Conservation (phyloP, 1,139 yeast species). For the Sugiyamaella pinicola region DNA sequence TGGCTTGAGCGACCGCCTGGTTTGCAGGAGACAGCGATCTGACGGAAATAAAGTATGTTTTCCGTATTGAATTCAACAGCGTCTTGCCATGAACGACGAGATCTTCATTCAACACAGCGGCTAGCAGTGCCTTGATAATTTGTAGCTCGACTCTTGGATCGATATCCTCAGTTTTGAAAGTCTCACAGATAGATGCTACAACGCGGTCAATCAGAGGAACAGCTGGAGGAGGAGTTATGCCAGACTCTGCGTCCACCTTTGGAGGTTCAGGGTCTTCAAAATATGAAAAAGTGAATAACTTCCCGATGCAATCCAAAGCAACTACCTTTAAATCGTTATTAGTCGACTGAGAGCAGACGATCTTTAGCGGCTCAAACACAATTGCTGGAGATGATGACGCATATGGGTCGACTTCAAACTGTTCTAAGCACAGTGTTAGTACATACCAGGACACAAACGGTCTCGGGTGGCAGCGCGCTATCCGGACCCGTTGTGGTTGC, state of each 20-base stretch:
- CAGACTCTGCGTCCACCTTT: slow-evolving; percentile 42
- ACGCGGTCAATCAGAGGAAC: slow-evolving; percentile 77
- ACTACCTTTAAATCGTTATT: slow-evolving; percentile 55
- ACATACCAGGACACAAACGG: too few relatives aligned
- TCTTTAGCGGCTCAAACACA: slow-evolving; percentile 62
- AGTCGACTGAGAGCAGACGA: slow-evolving; percentile 57
- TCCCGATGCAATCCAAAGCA: slow-evolving; percentile 67
- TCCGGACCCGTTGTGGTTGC: neutral
- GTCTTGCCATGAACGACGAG: slow-evolving; percentile 92
- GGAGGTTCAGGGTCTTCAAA: slow-evolving; percentile 55
- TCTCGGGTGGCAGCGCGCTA: too few relatives aligned
- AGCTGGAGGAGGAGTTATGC: slow-evolving; percentile 55
- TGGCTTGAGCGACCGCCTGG: slow-evolving; percentile 95
- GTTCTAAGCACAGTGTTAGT: slow-evolving; percentile 25
- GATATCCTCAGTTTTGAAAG: slow-evolving; percentile 90
- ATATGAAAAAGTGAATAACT: slow-evolving; percentile 63
- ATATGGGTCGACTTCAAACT: slow-evolving; percentile 33
- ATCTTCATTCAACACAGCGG: slow-evolving; percentile 76
- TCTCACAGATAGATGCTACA: slow-evolving; percentile 78
- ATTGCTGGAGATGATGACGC: slow-evolving; percentile 48
- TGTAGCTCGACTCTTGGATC: slow-evolving; percentile 88
- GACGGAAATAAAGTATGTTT: slow-evolving; percentile 88
- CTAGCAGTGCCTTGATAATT: slow-evolving; percentile 86
- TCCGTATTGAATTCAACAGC: slow-evolving; percentile 85
- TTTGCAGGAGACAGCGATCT: slow-evolving; percentile 78